Evolutionary conservation across 2,329 filamentous ascomycete genomes (phyloP), one percentile per base, ranked within the genome.

Genomic region (Thielaviopsis musarum): DNA sequence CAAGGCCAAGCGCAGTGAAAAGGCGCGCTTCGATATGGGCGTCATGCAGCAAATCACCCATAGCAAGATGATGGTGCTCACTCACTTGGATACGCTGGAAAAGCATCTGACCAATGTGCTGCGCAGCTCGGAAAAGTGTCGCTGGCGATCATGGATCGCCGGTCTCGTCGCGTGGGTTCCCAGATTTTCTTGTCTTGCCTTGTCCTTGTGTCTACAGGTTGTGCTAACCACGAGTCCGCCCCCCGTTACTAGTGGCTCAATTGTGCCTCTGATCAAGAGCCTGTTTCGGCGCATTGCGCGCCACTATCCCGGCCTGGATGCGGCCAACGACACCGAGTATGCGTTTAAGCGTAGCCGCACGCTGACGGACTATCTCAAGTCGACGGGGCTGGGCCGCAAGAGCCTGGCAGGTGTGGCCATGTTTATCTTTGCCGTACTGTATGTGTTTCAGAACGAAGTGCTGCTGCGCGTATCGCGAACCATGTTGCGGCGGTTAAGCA

Each of bases 391-490:
- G 10, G 73, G 76, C 4, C 71, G 70, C 15, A 74, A 74, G 15
- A 49, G 59, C 22, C 66, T 80, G 26, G 77, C 78, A 0, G 74
- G 74, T 41, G 62, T 81, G 10, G 75, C 75, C 9, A 75, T 79
- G 63, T 75, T 82, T 34, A 77, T 82, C 2, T 76, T 81, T 63
- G 75, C 77, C 2, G 75, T 80, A 21, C 69, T 82, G 48, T 81
- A 79, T 66, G 74, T 82, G 13, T 82, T 82, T 63, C 74, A 76
- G 65, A 80, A 79, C 65, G 79, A 82, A 66, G 78, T 82, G 21
- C 72, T 76, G 57, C 66, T 82, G 54, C 74, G 78, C 4, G 77
- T 80, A 3, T 77, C 77, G 12, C 72, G 71, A 65, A 81, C 78
- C 3, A 67, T 79, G 19, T 70, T 72, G 30, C 77, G 74, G 69